Conservation (phyloP, 192 early-diverging fungal species). For the Oehlia diaphana region DNA sequence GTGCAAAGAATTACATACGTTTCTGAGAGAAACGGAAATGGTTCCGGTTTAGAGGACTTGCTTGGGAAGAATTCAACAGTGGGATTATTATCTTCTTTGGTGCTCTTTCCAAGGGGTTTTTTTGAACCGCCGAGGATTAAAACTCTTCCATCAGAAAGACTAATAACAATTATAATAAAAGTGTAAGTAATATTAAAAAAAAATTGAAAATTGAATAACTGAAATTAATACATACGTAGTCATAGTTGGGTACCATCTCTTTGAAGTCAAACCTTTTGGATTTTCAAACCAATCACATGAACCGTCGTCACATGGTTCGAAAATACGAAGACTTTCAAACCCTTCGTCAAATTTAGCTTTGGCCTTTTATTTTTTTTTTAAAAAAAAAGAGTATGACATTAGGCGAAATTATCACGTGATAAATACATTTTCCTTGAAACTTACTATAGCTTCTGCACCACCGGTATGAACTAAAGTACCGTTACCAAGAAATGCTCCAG, state of each 20-base stretch:
- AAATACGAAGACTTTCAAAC: conserved; percentile 47
- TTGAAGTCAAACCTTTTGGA: conserved; percentile 36
- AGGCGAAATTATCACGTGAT: conserved; percentile 12
- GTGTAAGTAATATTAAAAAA: neutral
- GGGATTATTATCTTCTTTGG: conserved; percentile 42
- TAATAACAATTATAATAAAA: neutral
- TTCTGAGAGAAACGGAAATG: conserved; percentile 48
- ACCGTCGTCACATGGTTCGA: conserved; percentile 44
- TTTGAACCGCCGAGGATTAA: conserved; percentile 59
- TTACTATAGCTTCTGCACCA: conserved; percentile 42
- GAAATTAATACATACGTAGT: conserved; percentile 21
- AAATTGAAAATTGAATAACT: neutral
- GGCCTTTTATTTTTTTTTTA: neutral
- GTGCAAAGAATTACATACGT: conserved; percentile 20
- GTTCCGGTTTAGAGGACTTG: conserved; percentile 21
- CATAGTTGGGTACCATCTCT: conserved; percentile 57
- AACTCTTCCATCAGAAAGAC: conserved; percentile 46
- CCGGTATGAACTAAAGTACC: conserved; percentile 54
- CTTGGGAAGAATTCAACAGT: conserved; percentile 39
- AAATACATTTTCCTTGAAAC: no score
- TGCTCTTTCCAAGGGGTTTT: conserved; percentile 42
- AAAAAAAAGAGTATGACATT: neutral
- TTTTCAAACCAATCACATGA: conserved; percentile 51
- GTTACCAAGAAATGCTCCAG: conserved; percentile 51
- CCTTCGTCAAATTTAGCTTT: conserved; percentile 29